These are phyloP conservation scores for Beauveria sp. DNA, from an alignment of 2,329 filamentous ascomycete species.

Conservation along the genomic window DNA sequence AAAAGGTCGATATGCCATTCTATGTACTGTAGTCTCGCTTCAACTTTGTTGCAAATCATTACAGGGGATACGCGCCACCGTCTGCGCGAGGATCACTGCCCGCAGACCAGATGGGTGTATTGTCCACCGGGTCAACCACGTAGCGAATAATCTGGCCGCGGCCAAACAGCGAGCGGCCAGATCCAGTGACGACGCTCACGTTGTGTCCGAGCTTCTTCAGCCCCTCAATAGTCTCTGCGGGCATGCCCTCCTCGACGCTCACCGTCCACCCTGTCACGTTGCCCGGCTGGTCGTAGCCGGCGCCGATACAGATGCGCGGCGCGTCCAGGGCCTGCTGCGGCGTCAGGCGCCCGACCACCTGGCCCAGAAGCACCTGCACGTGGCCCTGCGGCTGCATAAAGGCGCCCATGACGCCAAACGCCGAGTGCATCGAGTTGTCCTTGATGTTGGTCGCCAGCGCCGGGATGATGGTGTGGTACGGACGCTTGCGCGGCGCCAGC, in stretches of 20 bases:
- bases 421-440: slow-evolving; percentile 69
- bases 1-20: neutral
- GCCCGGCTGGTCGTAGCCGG: slow-evolving; percentile 57
- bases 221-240: slow-evolving; percentile 57
- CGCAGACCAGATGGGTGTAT: slow-evolving; percentile 69
- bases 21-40: neutral
- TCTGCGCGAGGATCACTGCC: slow-evolving; percentile 87
- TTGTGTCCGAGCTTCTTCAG: slow-evolving; percentile 65
- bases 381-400: slow-evolving; percentile 99
- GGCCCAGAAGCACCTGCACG: slow-evolving; percentile 85
- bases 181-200: slow-evolving; percentile 60
- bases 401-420: slow-evolving; percentile 95
- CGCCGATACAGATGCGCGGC: slow-evolving; percentile 80
- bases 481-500: slow-evolving; percentile 73
- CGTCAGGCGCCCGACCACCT: slow-evolving; percentile 71
- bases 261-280: slow-evolving; percentile 57
- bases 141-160: slow-evolving; percentile 79
- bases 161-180: slow-evolving; percentile 65
- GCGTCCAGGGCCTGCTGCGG: slow-evolving; percentile 88
- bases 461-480: slow-evolving; percentile 97
- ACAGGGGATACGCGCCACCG: slow-evolving; percentile 54
- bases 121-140: slow-evolving; percentile 62
- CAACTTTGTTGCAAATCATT: neutral
- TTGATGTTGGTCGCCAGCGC: slow-evolving; percentile 73
- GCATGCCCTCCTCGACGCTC: slow-evolving; percentile 77